Conservation (phyloP, 352 stramenopile species). For the Phytophthora melonis region DNA sequence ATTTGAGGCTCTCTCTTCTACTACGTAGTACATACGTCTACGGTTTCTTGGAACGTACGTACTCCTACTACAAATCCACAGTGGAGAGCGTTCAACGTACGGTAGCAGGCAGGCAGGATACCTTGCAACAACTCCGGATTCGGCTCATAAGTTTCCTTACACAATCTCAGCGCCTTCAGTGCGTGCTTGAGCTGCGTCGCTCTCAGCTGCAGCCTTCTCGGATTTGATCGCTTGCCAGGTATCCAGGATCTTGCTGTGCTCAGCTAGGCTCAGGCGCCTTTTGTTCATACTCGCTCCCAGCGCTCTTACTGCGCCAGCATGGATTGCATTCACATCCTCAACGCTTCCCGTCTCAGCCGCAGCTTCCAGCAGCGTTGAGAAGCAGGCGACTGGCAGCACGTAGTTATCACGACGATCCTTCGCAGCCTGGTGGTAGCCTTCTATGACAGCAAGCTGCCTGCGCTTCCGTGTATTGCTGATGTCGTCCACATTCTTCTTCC, state of each 20-base stretch:
- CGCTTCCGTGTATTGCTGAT: constrained; percentile 31
- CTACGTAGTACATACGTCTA: too few relatives aligned
- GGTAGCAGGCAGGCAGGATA: too few relatives aligned
- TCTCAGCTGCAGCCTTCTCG: constrained; percentile 21
- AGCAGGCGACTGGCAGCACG: constrained; percentile 48
- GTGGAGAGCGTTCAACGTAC: too few relatives aligned
- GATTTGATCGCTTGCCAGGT: constrained; percentile 28
- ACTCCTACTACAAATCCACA: not conserved
- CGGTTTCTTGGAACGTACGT: not conserved
- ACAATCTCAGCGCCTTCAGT: not conserved
- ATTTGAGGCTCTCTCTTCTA: constrained; percentile 5
- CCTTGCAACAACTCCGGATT: not conserved
- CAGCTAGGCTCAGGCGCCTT: constrained; percentile 20
- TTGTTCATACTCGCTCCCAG: constrained; percentile 30
- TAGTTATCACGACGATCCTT: constrained; percentile 44
- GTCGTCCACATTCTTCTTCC: constrained; percentile 7
- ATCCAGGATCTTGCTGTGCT: constrained; percentile 30
- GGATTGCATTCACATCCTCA: constrained; percentile 49
- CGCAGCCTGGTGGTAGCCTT: constrained; percentile 33
- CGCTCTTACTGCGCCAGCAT: constrained; percentile 46
- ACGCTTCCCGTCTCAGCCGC: constrained; percentile 38
- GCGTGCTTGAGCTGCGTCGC: not conserved
- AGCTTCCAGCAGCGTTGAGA: constrained; percentile 50
- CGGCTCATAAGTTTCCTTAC: constrained; percentile 3
- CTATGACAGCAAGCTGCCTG: constrained; percentile 22